Evolutionary conservation across 108 stramenopile species (phyloP).

Genomic region (Mayamaea pseudoterrestris): DNA sequence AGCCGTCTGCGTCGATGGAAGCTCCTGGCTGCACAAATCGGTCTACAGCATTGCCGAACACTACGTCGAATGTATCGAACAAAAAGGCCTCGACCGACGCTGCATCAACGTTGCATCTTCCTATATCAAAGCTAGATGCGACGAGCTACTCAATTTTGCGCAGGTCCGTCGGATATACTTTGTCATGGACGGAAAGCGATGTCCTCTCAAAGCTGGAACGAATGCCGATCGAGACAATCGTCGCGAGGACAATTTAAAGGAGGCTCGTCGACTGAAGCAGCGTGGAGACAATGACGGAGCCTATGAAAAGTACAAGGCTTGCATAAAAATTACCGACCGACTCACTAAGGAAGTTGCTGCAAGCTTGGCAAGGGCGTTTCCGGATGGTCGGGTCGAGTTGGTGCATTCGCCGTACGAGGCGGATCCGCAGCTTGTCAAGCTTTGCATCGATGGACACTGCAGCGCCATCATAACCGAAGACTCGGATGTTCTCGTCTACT

Average conservation of each 20-base stretch:
- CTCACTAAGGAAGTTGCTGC: conserved; percentile 47
- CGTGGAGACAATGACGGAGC: conserved; percentile 37
- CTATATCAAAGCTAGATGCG: conserved; percentile 55
- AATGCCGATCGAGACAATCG: conserved; percentile 49
- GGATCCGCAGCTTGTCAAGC: conserved; percentile 88
- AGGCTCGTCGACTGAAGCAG: conserved; percentile 37
- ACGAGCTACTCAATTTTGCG: conserved; percentile 37
- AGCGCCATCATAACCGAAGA: conserved; percentile 90
- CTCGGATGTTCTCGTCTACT: conserved; percentile 75
- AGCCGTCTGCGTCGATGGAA: conserved; percentile 67
- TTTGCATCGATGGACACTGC: conserved; percentile 60
- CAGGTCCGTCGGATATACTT: conserved; percentile 39
- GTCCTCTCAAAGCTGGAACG: conserved; percentile 65
- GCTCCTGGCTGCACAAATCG: conserved; percentile 80
- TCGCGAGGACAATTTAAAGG: conserved; percentile 38
- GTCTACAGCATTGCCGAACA: conserved; percentile 65
- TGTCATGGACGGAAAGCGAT: conserved; percentile 76
- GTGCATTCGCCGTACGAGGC: conserved; percentile 94
- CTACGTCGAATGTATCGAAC: conserved; percentile 54
- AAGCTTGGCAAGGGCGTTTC: conserved; percentile 10
- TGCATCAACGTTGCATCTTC: conserved; percentile 33
- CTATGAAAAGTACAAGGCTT: conserved; percentile 50
- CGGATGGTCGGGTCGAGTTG: conserved; percentile 23
- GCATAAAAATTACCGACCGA: conserved; percentile 47
- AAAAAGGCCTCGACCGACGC: conserved; percentile 20